Evolutionary conservation across 495 filamentous ascomycete genomes (phyloP).

Genomic region (Lentithecium fluviatile): DNA sequence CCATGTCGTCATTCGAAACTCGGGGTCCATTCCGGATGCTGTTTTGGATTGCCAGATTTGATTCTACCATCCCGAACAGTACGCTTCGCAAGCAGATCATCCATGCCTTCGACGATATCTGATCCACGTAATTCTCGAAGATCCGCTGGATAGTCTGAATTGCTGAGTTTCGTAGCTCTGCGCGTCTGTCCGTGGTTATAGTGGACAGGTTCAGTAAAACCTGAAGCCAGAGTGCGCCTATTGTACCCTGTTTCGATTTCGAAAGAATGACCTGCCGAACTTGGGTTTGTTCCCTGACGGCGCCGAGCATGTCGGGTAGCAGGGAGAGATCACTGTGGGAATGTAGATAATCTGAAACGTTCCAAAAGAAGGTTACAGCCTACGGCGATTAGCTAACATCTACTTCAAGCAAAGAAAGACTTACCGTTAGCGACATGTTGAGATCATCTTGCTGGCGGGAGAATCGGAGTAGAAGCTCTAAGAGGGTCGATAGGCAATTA

Average conservation of each 20-base stretch:
- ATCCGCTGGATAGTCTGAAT: constrained; percentile 89
- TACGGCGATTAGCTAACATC: constrained; percentile 29
- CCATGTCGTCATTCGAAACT: constrained; percentile 40
- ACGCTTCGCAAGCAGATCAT: constrained; percentile 76
- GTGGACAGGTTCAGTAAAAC: constrained; percentile 75
- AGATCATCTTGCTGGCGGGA: constrained; percentile 84
- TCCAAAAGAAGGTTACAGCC: constrained; percentile 94
- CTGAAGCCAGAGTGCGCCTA: constrained; percentile 76
- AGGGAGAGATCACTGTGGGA: constrained; percentile 47
- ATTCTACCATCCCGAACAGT: constrained; percentile 69
- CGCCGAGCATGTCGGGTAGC: constrained; percentile 47
- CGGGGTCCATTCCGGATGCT: constrained; percentile 19
- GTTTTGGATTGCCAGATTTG: constrained; percentile 39
- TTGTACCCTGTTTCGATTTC: constrained; percentile 50
- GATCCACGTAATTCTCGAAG: constrained; percentile 85
- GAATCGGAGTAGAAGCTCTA: constrained; percentile 87
- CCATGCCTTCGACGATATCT: constrained; percentile 76
- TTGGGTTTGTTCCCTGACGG: constrained; percentile 46
- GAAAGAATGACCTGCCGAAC: constrained; percentile 51
- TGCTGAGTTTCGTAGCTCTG: constrained; percentile 90
- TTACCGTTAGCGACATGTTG: constrained; percentile 87
- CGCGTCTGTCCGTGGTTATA: constrained; percentile 70
- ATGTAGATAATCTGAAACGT: constrained; percentile 81
- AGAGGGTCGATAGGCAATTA: constrained; percentile 73
- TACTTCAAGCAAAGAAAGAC: constrained; percentile 17